These are phyloP conservation scores for Nicotiana undulata DNA, from an alignment of 257 asterid species.

Conservation along the genomic window DNA sequence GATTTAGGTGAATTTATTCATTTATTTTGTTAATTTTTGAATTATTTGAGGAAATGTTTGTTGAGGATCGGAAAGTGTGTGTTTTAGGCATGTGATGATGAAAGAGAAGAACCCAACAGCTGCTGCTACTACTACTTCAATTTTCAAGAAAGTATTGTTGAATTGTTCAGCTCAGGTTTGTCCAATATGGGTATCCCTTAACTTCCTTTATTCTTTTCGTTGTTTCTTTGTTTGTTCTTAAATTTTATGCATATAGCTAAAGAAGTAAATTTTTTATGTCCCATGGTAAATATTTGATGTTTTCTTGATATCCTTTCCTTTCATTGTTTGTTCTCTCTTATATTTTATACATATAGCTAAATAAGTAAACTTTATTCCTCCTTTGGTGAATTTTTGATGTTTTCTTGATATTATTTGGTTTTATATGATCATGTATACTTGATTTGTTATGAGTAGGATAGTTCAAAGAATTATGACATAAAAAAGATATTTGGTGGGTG, in stretches of 20 bases:
- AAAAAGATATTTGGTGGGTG: background rate
- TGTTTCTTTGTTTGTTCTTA: background rate
- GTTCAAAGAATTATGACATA: background rate
- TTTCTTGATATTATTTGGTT: background rate
- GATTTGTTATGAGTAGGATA: background rate
- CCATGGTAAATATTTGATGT: background rate
- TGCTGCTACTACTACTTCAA: conserved; percentile 43
- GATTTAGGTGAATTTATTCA: background rate
- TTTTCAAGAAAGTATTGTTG: conserved; percentile 53
- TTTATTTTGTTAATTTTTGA: background rate
- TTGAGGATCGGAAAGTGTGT: background rate
- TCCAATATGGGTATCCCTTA: background rate
- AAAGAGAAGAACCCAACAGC: conserved; percentile 60
- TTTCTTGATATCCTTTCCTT: background rate
- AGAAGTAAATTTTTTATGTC: background rate
- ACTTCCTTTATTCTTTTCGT: background rate
- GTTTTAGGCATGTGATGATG: conserved; percentile 38
- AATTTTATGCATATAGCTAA: background rate
- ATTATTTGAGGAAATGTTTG: background rate
- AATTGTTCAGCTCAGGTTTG: conserved; percentile 78
- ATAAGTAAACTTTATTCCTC: background rate
- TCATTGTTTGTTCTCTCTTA: background rate
- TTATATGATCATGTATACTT: background rate
- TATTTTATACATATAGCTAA: background rate
- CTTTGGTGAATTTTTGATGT: background rate